Percentiles rank a stretch among this genome's conserved stretches.
phyloP scores from a whole-genome alignment of 2,329 filamentous ascomycete species.

The Botrytis tulipae region DNA sequence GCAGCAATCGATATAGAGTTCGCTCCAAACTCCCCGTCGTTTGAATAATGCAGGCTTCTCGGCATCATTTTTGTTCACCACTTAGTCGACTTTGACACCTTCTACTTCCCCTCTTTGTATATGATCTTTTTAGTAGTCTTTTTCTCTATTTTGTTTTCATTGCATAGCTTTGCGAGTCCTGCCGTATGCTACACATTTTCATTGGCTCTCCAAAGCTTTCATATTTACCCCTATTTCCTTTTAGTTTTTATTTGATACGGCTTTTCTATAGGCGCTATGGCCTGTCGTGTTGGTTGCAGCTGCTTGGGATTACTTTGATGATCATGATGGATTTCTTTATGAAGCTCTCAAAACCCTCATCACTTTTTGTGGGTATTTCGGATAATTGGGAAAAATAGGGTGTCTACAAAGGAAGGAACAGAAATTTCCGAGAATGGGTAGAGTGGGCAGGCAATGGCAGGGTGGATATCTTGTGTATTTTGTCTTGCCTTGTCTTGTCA shows the following conservation, averaged over 20 bases:
- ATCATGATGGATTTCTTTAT: conserved; percentile 23
- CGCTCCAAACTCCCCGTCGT: not conserved
- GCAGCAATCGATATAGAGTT: conserved; percentile 38
- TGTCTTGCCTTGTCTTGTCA: conserved; percentile 9
- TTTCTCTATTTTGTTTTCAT: conserved; percentile 23
- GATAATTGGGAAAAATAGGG: conserved; percentile 12
- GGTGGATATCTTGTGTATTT: conserved; percentile 7
- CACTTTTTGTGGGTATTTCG: conserved; percentile 10
- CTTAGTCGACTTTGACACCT: conserved; percentile 18
- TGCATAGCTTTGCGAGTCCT: conserved; percentile 35
- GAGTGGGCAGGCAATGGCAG: conserved; percentile 1
- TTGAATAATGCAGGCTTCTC: not conserved
- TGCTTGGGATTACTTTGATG: conserved; percentile 19
- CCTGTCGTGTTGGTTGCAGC: conserved; percentile 14
- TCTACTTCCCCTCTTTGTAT: conserved; percentile 21
- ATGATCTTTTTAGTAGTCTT: conserved; percentile 28
- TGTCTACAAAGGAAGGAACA: conserved; percentile 18
- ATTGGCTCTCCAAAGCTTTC: conserved; percentile 15
- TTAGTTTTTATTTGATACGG: conserved; percentile 19
- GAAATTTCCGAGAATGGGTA: not conserved
- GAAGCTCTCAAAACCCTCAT: conserved; percentile 12
- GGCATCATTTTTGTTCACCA: conserved; percentile 3
- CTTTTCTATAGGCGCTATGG: conserved; percentile 14
- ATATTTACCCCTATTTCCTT: conserved; percentile 10
- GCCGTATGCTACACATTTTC: conserved; percentile 14